A percentile compares a stretch with the other conserved stretches of the same genome.
Conservation (phyloP, 148 eudicot species). For the Gaultheria prostrata region DNA sequence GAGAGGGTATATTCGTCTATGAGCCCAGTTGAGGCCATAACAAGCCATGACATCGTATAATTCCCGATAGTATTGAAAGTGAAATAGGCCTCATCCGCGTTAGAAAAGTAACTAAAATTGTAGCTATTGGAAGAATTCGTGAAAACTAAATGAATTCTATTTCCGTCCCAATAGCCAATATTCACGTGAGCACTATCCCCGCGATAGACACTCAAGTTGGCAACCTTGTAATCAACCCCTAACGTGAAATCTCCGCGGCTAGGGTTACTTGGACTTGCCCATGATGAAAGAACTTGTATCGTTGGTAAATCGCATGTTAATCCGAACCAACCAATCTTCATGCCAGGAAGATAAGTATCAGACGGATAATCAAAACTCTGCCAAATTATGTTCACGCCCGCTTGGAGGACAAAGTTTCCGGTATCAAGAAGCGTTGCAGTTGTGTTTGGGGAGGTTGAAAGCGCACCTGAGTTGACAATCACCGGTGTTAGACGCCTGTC, state of each 20-base stretch:
- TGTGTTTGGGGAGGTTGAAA: neutral
- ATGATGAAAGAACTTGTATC: neutral
- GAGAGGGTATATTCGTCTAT: neutral
- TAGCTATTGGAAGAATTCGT: neutral
- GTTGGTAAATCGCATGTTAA: neutral
- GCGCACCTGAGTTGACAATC: neutral
- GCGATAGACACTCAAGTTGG: neutral
- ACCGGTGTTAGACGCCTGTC: neutral
- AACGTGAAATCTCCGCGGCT: neutral
- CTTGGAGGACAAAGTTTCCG: constrained; percentile 2
- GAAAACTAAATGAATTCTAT: neutral
- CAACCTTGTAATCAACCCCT: neutral
- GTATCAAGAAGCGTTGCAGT: constrained; percentile 8
- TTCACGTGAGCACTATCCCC: neutral
- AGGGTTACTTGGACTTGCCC: neutral
- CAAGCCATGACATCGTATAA: neutral
- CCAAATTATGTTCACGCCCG: neutral
- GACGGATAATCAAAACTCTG: constrained; percentile 10
- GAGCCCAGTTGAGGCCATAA: constrained; percentile 4
- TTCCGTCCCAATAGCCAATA: constrained; percentile 8
- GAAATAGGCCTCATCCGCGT: neutral
- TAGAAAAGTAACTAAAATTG: neutral
- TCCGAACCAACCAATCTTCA: constrained; percentile 9
- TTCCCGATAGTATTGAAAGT: neutral
- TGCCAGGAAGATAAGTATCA: constrained; percentile 12